Conservation (phyloP, 495 filamentous ascomycete genomes). For the Podospora bellae-mahoneyi region DNA sequence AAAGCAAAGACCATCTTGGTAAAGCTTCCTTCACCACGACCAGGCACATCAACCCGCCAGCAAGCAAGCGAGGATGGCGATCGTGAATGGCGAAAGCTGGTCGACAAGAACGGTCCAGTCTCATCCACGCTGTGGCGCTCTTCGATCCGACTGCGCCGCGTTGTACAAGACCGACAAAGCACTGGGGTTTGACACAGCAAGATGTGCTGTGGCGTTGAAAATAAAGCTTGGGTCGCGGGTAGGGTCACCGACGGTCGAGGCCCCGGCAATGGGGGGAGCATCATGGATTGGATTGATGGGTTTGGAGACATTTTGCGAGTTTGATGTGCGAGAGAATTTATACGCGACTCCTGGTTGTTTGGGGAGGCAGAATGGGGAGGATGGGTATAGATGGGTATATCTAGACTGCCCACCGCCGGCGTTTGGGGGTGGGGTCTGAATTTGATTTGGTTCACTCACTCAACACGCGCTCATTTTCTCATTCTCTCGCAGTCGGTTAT, state of each 20-base stretch:
- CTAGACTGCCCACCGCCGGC: neutral
- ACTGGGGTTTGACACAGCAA: neutral
- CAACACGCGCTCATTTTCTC: neutral
- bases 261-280: neutral
- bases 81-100: neutral
- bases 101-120: neutral
- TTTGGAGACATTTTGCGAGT: neutral
- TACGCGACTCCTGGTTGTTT: neutral
- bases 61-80: neutral
- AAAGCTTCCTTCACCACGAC: neutral
- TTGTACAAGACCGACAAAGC: neutral
- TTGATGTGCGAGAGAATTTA: neutral
- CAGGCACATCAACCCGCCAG: neutral
- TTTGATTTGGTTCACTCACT: neutral
- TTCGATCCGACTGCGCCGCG: neutral
- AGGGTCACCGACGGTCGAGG: neutral
- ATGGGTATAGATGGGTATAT: neutral
- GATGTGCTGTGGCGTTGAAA: conserved; percentile 2
- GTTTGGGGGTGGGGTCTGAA: neutral
- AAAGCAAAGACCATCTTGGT: neutral
- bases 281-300: neutral
- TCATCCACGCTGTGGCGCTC: neutral
- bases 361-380: neutral
- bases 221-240: conserved; percentile 2
- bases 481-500: neutral